Evolutionary conservation across 441 rosid genomes (phyloP), one percentile per base, ranked within the genome.

Genomic region (Erysimum cheiri): DNA sequence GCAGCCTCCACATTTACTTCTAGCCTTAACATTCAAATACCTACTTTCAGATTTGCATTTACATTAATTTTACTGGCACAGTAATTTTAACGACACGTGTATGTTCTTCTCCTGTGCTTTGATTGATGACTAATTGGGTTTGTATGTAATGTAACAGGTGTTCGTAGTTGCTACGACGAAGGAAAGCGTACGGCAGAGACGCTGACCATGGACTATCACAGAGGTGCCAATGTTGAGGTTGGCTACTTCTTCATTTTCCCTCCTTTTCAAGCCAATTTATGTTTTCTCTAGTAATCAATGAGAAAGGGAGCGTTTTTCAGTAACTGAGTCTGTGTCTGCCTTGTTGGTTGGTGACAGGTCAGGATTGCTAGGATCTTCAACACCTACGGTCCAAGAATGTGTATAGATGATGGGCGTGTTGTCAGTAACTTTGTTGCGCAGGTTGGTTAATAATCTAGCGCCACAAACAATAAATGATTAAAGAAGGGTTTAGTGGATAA

Each of bases 331-430:
- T 56, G 8, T 35, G 46, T 40, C 22, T 46, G 43, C 17, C 19
- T 55, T 69, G 36, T 32, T 33, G 56, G 46, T 26, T 53, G 58
- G 39, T 55, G 47, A 43, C 77, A 89, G 96, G 96, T 82, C 52
- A 85, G 96, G 62, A 90, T 90, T 77, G 96, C 96, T 60, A 68
- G 96, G 78, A 90, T 90, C 74, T 90, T 90, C 24, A 90, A 90
- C 82, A 90, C 96, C 0, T 90, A 90, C 14, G 96, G 96, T 63
- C 96, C 96, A 37, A 85, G 96, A n/a, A 90, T 90, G 96, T 87
- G 91, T 77, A 82, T 90, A 11, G 96, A 90, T 48, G 96, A 90
- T 58, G 93, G 96, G 13, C 93, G 96, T 66, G 93, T 90, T 22
- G 96, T 90, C 52, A 90, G 96, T 78, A 90, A 90, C 71, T 90